Base-by-base conservation (phyloP, 257 asterid genomes). In the Euphrasia confusa region DNA sequence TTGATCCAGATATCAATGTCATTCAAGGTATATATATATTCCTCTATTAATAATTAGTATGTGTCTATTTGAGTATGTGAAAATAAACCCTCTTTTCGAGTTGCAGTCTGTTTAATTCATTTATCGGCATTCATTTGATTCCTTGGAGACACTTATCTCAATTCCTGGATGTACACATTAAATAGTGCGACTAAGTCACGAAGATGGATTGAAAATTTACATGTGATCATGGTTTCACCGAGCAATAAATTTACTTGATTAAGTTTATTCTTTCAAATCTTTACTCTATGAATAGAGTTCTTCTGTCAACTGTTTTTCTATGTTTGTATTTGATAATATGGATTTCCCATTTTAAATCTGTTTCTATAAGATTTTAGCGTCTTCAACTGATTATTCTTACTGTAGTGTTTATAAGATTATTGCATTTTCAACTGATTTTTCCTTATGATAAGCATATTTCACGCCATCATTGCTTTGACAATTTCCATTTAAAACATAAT, bases 1-100 rank as follows among this genome's bases (percentile, higher is more conserved):
- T 74, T 42, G 75, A 74, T 66, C 44, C 63, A 54, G 75, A 74
- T 66, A 69, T 48, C 30, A 74, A 69, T 70, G 68, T 54, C 42
- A 74, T 74, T 66, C 78, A 74, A 69, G 78, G 78, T 74, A 54
- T 6, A 1, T 24, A 26, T 61, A 1, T 24, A 26, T 61, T 21
- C 27, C 5, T 61, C 28, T 47, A 27, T 28, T 8, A 50, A 21
- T 50, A 45, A 45, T 45, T 45, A 45, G 21, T 45, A 44, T 13
- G 3, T 45, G 18, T 12, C 12, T 32, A 10, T 15, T 12, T 45
- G 52, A 45, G 10, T 32, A 10, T 15, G 2, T 26, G 45, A 28
- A 63, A n/a, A 45, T 13, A 26, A 63, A 63, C 48, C 11, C 2
- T 63, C 30, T 9, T 7, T n/a, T 10, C 8, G 21, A 48, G 49